These are phyloP conservation scores for Solanum piurae DNA, from an alignment of 257 asterid genomes.

Conservation along the genomic window DNA sequence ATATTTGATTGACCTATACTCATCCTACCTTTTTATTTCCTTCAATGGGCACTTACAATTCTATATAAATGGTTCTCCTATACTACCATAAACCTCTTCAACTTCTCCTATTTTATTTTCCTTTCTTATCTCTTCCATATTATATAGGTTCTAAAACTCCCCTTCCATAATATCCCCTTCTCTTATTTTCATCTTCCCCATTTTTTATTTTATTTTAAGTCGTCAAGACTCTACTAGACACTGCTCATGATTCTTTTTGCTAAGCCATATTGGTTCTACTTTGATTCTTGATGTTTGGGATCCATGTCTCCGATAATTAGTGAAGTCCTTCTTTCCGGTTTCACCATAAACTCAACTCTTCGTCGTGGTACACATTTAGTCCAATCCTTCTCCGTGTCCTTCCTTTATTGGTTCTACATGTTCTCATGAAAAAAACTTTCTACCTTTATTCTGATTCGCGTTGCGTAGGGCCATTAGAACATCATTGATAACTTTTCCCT, in stretches of 20 bases:
- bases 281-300: background rate
- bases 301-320: conserved; percentile 22
- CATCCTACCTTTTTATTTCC: background rate
- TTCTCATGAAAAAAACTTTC: conserved; percentile 9
- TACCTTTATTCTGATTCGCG: background rate
- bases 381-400: conserved; percentile 31
- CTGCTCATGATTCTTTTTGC: background rate
- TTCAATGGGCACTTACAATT: background rate
- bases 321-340: conserved; percentile 30
- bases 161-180: background rate
- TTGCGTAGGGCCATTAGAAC: background rate
- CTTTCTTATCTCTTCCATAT: background rate
- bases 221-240: background rate
- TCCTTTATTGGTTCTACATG: conserved; percentile 38
- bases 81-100: background rate
- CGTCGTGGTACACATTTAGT: conserved; percentile 31
- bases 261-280: background rate
- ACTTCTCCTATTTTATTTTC: background rate
- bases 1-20: background rate
- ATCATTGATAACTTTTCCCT: background rate
- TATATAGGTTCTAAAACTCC: background rate
- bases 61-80: background rate
- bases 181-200: background rate
- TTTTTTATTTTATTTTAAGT: background rate
- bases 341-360: conserved; percentile 24